These are phyloP conservation scores for Neofusicoccum umdonicola DNA, from an alignment of 2,329 filamentous ascomycete genomes.

Conservation along the genomic window DNA sequence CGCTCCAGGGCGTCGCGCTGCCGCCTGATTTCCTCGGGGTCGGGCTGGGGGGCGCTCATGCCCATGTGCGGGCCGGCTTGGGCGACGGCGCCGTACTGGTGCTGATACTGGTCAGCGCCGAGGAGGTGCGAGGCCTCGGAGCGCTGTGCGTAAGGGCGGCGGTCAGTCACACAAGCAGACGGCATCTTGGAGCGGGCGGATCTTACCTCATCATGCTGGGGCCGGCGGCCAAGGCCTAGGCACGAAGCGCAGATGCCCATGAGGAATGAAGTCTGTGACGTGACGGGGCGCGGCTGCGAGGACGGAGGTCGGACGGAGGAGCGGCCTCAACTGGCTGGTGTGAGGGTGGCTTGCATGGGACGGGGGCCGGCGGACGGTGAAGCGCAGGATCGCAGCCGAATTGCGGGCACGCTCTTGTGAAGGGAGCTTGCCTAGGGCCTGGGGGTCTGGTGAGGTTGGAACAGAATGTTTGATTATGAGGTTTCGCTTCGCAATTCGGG, in stretches of 20 bases:
- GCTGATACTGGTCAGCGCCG: slow-evolving; percentile 40
- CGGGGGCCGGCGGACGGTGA: neutral
- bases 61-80: slow-evolving; percentile 30
- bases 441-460: slow-evolving; percentile 12
- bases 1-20: slow-evolving; percentile 49
- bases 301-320: neutral
- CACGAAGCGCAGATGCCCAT: slow-evolving; percentile 52
- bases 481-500: slow-evolving; percentile 14
- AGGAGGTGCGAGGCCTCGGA: slow-evolving; percentile 49
- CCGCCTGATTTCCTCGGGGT: slow-evolving; percentile 49
- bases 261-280: slow-evolving; percentile 16
- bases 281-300: slow-evolving; percentile 8
- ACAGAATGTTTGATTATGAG: slow-evolving; percentile 18
- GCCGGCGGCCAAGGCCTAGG: slow-evolving; percentile 44
- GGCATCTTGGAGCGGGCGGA: neutral
- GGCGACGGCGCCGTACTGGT: slow-evolving; percentile 44
- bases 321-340: slow-evolving; percentile 12
- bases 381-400: slow-evolving; percentile 3
- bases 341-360: slow-evolving; percentile 17
- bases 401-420: slow-evolving; percentile 6
- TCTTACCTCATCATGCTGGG: slow-evolving; percentile 46
- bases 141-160: slow-evolving; percentile 31
- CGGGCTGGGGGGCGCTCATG: slow-evolving; percentile 39
- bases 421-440: neutral
- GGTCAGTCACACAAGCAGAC: slow-evolving; percentile 6